Conservation (phyloP, 2,329 filamentous ascomycete species). For the Pseudogymnoascus sp. region DNA sequence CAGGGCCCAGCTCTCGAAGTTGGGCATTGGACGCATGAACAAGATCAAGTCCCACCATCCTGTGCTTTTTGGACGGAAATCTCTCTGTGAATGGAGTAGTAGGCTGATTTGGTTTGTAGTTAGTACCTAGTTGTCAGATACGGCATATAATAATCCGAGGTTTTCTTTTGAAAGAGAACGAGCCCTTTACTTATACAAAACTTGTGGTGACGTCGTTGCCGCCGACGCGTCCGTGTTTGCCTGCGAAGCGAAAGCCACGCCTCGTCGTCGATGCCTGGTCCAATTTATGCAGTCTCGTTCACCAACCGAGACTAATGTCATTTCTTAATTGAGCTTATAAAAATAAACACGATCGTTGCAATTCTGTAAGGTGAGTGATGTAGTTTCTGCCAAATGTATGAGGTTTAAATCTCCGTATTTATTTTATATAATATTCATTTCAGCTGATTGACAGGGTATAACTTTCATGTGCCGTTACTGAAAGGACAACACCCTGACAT, state of each 20-base stretch:
- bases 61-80: neutral
- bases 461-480: neutral
- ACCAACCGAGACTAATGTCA: neutral
- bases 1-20: slow-evolving; percentile 23
- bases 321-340: neutral
- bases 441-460: neutral
- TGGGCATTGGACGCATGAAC: slow-evolving; percentile 23
- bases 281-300: neutral
- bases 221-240: neutral
- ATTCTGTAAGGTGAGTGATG: neutral
- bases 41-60: slow-evolving; percentile 23
- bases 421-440: neutral
- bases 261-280: neutral
- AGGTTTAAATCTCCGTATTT: neutral
- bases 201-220: neutral
- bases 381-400: neutral
- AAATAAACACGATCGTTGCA: neutral
- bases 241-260: neutral
- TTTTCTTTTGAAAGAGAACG: neutral
- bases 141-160: neutral
- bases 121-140: neutral
- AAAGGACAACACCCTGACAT: neutral
- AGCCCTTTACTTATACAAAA: neutral
- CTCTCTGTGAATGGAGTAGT: neutral
- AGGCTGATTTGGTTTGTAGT: neutral